phyloP scores from a whole-genome alignment of 1,139 yeast genomes.

The Hemisphaericaspora lyxosophila region DNA sequence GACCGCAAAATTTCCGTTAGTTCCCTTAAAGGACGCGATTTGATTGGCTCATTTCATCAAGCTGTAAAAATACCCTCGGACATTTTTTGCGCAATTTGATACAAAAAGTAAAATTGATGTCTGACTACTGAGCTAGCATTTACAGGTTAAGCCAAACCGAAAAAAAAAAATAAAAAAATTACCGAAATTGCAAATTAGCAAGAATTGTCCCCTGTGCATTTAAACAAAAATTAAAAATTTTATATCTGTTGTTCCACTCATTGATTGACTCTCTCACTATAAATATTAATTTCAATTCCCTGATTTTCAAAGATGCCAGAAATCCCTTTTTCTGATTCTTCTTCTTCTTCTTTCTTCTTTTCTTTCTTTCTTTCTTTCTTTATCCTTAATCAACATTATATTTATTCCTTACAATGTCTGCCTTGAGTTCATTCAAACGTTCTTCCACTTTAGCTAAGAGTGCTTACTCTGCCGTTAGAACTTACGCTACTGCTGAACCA shows the following conservation, averaged over 20 bases:
- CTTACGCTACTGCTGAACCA: constrained; percentile 57
- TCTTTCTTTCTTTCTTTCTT: constrained; percentile 3
- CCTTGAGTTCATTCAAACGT: constrained; percentile 42
- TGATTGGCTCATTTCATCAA: not conserved
- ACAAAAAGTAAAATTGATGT: not conserved
- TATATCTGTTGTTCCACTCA: too few relatives aligned
- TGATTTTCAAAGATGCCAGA: not conserved
- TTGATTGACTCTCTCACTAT: not conserved
- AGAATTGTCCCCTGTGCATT: constrained; percentile 3
- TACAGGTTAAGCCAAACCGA: not conserved
- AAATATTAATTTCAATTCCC: not conserved
- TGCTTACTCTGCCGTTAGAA: constrained; percentile 38
- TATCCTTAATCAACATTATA: not conserved
- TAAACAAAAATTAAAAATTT: too few relatives aligned
- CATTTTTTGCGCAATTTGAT: not conserved
- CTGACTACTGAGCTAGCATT: not conserved
- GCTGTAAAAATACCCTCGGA: constrained; percentile 1
- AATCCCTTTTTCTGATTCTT: not conserved
- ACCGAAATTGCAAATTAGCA: too few relatives aligned
- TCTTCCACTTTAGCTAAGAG: constrained; percentile 31
- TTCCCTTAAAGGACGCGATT: not conserved
- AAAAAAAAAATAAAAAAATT: not conserved
- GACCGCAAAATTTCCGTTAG: constrained; percentile 1
- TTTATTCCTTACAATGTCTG: constrained; percentile 38
- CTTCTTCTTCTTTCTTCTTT: constrained; percentile 3